Percentiles rank a stretch among this genome's conserved stretches.
These are phyloP conservation scores for Pichia sp. DNA, from an alignment of 1,139 yeast species.

Conservation along the genomic window DNA sequence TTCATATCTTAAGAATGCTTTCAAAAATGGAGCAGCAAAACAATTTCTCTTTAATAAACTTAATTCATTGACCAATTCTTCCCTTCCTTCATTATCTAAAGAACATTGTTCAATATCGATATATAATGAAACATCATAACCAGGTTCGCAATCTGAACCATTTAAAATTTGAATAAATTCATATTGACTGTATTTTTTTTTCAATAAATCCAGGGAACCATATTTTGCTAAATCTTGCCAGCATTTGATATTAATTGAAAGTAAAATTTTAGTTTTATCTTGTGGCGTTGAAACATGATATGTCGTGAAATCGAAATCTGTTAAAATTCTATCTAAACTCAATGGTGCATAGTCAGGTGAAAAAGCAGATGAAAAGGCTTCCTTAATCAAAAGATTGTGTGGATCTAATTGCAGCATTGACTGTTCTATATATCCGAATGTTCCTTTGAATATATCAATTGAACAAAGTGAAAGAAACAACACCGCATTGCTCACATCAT, in stretches of 20 bases:
- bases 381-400: conserved; percentile 40
- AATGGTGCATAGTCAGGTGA: conserved; percentile 37
- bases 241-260: conserved; percentile 71
- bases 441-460: not conserved
- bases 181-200: conserved; percentile 35
- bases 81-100: conserved; percentile 37
- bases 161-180: conserved; percentile 27
- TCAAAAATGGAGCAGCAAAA: conserved; percentile 88
- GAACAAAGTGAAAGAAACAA: not conserved
- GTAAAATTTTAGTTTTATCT: conserved; percentile 53
- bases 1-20: conserved; percentile 76
- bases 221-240: conserved; percentile 66
- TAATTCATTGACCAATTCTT: conserved; percentile 39
- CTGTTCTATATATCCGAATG: not conserved
- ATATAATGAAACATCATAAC: conserved; percentile 75
- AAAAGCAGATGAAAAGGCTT: conserved; percentile 38
- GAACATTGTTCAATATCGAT: conserved; percentile 47
- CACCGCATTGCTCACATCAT: not conserved
- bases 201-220: conserved; percentile 49
- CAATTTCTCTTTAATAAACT: conserved; percentile 78
- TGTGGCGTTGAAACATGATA: conserved; percentile 86
- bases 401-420: conserved; percentile 42
- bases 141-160: conserved; percentile 48
- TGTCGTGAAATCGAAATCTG: conserved; percentile 94
- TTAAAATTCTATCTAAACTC: conserved; percentile 79